These are phyloP conservation scores for Brachypodium distachyon DNA, from an alignment of 202 grass and related monocot species.

Conservation along the genomic window DNA sequence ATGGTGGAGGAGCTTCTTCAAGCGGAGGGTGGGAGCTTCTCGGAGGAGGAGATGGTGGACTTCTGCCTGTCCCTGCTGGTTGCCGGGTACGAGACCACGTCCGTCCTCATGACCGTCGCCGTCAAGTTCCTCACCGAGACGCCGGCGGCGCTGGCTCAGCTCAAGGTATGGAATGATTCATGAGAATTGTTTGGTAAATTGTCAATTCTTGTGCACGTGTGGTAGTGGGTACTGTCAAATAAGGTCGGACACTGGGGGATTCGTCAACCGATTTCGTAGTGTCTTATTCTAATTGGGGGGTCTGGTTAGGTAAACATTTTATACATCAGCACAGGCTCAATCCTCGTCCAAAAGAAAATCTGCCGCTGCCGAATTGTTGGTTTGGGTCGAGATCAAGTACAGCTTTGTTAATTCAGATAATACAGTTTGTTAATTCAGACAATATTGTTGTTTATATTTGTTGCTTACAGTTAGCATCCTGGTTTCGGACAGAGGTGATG, in stretches of 20 bases:
- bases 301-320: slow-evolving; percentile 18
- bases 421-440: slow-evolving; percentile 9
- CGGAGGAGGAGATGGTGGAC: slow-evolving; percentile 90
- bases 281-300: not conserved
- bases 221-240: slow-evolving; percentile 31
- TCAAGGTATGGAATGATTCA: slow-evolving; percentile 36
- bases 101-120: slow-evolving; percentile 89
- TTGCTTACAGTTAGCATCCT: slow-evolving; percentile 1
- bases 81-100: slow-evolving; percentile 89
- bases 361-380: not conserved
- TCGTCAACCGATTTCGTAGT: slow-evolving; percentile 17
- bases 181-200: not conserved
- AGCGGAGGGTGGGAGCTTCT: slow-evolving; percentile 57
- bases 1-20: slow-evolving; percentile 87
- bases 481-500: not conserved
- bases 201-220: slow-evolving; percentile 26
- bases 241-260: not conserved
- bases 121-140: slow-evolving; percentile 94
- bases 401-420: not conserved
- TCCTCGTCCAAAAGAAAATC: slow-evolving; percentile 1
- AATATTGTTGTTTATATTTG: not conserved
- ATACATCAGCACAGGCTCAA: too few species aligned
- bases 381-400: not conserved
- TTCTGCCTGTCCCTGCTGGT: slow-evolving; percentile 87
- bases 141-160: slow-evolving; percentile 55